Conservation (phyloP, 768 basidiomycete genomes). For the Tylopilus felleus region DNA sequence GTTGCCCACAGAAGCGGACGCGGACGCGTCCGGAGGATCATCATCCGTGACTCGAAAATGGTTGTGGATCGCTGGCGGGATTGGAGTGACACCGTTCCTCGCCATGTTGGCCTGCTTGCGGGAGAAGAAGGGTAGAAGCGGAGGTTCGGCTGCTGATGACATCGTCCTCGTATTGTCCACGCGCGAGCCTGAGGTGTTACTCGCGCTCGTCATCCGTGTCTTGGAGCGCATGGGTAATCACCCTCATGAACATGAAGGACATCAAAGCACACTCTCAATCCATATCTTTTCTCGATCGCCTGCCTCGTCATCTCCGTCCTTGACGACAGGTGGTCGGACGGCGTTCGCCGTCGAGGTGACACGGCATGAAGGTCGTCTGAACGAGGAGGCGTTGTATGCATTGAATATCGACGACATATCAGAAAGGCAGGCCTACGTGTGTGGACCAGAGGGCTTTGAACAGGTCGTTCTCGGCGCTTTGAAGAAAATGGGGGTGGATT, state of each 20-base stretch:
- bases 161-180: conserved; percentile 50
- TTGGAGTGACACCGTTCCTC: conserved; percentile 64
- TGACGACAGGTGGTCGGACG: conserved; percentile 10
- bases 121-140: background rate
- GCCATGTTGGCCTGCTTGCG: conserved; percentile 42
- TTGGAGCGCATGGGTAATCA: background rate
- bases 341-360: conserved; percentile 11
- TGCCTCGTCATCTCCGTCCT: background rate
- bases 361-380: conserved; percentile 22
- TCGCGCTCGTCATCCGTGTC: conserved; percentile 35
- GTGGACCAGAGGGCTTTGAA: conserved; percentile 50
- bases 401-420: conserved; percentile 10
- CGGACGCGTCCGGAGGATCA: background rate
- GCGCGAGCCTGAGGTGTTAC: conserved; percentile 49
- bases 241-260: background rate
- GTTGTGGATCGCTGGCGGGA: conserved; percentile 61
- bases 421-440: conserved; percentile 41
- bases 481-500: conserved; percentile 34
- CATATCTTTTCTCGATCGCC: conserved; percentile 38
- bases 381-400: background rate
- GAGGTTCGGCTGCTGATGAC: conserved; percentile 23
- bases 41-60: conserved; percentile 22
- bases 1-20: conserved; percentile 21
- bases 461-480: conserved; percentile 34
- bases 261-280: conserved; percentile 25